A percentile compares a stretch with the other conserved stretches of the same genome.
Evolutionary conservation across 331 rosid species (phyloP).

Genomic region (Malus hybrid): DNA sequence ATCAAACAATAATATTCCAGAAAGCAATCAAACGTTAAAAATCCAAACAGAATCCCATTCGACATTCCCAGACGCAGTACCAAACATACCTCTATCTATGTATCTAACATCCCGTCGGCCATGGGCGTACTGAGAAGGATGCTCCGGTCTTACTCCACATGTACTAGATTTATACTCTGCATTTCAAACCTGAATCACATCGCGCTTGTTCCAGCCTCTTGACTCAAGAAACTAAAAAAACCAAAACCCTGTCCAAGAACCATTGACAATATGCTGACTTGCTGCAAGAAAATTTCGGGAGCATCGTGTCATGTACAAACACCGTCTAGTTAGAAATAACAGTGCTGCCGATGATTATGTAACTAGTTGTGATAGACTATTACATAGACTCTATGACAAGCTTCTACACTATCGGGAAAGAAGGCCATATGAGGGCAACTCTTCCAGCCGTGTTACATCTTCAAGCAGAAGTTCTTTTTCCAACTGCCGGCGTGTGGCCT

Average conservation of each 20-base stretch:
- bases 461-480: constrained; percentile 90
- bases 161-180: constrained; percentile 1
- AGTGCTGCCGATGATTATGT: constrained; percentile 1
- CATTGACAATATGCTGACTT: constrained; percentile 28
- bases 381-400: constrained; percentile 5
- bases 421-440: constrained; percentile 81
- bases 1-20: neutral
- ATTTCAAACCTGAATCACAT: constrained; percentile 20
- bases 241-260: constrained; percentile 22
- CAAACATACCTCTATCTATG: constrained; percentile 4
- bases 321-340: constrained; percentile 33
- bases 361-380: constrained; percentile 1
- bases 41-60: neutral
- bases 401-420: constrained; percentile 49
- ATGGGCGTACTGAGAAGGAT: neutral
- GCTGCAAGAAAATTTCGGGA: constrained; percentile 25
- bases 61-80: neutral
- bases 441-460: constrained; percentile 70
- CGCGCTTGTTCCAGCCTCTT: constrained; percentile 24
- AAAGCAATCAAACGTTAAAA: constrained; percentile 1
- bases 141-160: neutral
- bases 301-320: constrained; percentile 44
- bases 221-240: constrained; percentile 16
- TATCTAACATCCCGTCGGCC: neutral
- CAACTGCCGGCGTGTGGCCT: constrained; percentile 82